phyloP scores from a whole-genome alignment of 257 asterid species.

The Scutellaria barbata region DNA sequence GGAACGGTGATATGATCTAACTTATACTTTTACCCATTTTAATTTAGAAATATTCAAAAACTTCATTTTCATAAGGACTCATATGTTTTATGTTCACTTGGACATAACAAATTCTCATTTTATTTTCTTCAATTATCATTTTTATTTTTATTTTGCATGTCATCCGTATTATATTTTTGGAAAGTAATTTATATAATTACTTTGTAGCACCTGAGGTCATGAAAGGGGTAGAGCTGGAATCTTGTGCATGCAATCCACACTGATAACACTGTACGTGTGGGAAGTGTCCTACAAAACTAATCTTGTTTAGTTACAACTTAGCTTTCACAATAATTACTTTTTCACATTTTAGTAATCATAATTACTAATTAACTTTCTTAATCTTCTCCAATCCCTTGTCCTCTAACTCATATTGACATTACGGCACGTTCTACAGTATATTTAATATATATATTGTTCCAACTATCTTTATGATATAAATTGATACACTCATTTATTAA shows the following conservation, averaged over 20 bases:
- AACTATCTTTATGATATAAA: too few species aligned
- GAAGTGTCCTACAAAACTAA: conserved; percentile 11
- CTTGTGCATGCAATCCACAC: conserved; percentile 4
- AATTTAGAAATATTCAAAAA: too few species aligned
- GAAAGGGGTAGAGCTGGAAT: conserved; percentile 30
- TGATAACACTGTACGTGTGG: conserved; percentile 18
- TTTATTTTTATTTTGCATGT: too few species aligned
- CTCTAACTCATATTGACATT: not conserved
- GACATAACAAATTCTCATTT: too few species aligned
- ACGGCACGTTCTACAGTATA: not conserved
- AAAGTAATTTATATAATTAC: not conserved
- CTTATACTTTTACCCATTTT: too few species aligned
- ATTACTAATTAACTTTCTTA: conserved; percentile 13
- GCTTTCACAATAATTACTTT: conserved; percentile 29
- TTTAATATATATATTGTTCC: not conserved
- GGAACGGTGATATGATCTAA: too few species aligned
- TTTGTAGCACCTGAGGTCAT: conserved; percentile 19
- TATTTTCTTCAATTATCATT: too few species aligned
- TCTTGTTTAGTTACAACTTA: conserved; percentile 34
- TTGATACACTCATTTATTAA: too few species aligned
- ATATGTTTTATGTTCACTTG: too few species aligned
- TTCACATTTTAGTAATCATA: conserved; percentile 23
- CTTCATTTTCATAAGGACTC: too few species aligned
- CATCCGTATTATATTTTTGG: not conserved
- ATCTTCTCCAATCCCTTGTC: not conserved